Conservation (phyloP, 208 protist species). For the Trypanosoma congolense region DNA sequence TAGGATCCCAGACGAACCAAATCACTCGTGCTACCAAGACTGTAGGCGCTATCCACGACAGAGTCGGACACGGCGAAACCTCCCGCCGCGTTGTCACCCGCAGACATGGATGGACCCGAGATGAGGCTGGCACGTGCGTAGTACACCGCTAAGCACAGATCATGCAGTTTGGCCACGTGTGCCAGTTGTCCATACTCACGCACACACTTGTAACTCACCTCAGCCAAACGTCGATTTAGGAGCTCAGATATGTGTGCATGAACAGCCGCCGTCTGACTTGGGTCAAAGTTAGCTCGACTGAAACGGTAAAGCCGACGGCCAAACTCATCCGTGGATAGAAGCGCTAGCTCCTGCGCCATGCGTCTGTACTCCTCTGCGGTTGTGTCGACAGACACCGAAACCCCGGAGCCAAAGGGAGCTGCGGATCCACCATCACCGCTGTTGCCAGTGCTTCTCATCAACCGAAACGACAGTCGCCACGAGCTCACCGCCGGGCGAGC, state of each 20-base stretch:
- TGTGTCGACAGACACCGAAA: slow-evolving; percentile 11
- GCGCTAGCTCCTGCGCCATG: slow-evolving; percentile 29
- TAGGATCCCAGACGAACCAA: slow-evolving; percentile 45
- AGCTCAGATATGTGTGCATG: slow-evolving; percentile 52
- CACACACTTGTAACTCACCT: slow-evolving; percentile 30
- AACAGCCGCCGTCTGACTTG: slow-evolving; percentile 26
- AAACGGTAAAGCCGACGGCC: slow-evolving; percentile 52
- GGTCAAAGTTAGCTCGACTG: slow-evolving; percentile 58
- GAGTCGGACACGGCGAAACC: slow-evolving; percentile 36
- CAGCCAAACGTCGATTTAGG: slow-evolving; percentile 29
- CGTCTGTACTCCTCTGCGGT: slow-evolving; percentile 8
- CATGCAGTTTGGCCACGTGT: slow-evolving; percentile 47
- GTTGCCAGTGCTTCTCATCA: not conserved
- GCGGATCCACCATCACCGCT: not conserved
- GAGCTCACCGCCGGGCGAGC: too few species aligned
- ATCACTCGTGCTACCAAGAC: slow-evolving; percentile 28
- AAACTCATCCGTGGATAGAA: slow-evolving; percentile 44
- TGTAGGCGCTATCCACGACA: slow-evolving; percentile 75
- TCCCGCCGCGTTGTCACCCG: not conserved
- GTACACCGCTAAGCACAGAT: slow-evolving; percentile 41
- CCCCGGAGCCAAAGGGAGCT: not conserved
- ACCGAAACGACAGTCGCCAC: too few species aligned
- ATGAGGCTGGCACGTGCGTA: slow-evolving; percentile 30
- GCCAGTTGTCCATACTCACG: slow-evolving; percentile 57
- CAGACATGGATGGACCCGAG: slow-evolving; percentile 9